These are phyloP conservation scores for Eimeria necatrix DNA, from an alignment of 169 alveolate species.

Conservation along the genomic window DNA sequence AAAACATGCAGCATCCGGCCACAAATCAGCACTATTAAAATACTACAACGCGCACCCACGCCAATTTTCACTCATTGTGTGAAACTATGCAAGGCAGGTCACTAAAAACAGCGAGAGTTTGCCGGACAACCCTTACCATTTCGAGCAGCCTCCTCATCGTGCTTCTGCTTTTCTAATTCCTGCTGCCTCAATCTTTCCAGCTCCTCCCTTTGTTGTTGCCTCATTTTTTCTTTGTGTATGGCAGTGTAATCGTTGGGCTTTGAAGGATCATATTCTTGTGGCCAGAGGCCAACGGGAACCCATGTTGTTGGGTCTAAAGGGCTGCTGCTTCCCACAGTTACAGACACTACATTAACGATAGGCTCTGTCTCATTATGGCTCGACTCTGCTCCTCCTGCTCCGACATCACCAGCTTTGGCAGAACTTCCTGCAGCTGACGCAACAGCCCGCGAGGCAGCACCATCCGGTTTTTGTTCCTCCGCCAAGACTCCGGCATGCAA, in stretches of 20 bases:
- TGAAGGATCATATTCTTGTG: slow-evolving; percentile 82
- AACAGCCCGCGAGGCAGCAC: slow-evolving; percentile 47
- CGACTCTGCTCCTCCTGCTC: slow-evolving; percentile 33
- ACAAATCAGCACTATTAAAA: no score
- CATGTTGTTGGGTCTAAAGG: slow-evolving; percentile 69
- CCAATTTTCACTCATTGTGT: no score
- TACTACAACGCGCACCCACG: no score
- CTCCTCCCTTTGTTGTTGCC: slow-evolving; percentile 81
- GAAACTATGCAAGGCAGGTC: no score
- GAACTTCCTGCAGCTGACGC: slow-evolving; percentile 27
- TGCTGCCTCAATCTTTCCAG: slow-evolving; percentile 78
- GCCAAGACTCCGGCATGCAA: slow-evolving; percentile 64
- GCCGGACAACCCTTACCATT: slow-evolving; percentile 17
- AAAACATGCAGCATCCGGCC: neutral
- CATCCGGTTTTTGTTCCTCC: slow-evolving; percentile 36
- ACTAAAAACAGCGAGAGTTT: no score
- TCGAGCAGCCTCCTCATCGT: slow-evolving; percentile 70
- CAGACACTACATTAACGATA: slow-evolving; percentile 49
- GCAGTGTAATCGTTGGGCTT: slow-evolving; percentile 81
- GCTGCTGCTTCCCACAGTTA: slow-evolving; percentile 44
- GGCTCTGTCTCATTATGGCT: slow-evolving; percentile 20
- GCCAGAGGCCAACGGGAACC: slow-evolving; percentile 72
- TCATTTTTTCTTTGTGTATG: slow-evolving; percentile 75
- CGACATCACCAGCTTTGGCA: slow-evolving; percentile 39
- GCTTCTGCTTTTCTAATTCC: slow-evolving; percentile 69